Conservation (phyloP, 148 eudicot species). For the Rhododendron henanense region DNA sequence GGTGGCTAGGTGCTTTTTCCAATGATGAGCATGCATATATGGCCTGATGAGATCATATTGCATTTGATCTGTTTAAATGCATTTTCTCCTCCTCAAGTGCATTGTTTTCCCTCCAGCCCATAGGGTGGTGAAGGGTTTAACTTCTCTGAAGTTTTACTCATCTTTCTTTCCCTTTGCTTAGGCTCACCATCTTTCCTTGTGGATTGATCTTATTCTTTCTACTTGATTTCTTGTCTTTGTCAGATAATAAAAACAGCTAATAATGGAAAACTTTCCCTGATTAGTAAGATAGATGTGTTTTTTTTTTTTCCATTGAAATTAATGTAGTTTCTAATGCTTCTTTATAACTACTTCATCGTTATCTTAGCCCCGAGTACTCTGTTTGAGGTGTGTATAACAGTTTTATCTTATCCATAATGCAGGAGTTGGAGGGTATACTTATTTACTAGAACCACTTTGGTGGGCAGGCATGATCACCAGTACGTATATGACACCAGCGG, state of each 20-base stretch:
- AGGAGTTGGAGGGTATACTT: slow-evolving; percentile 83
- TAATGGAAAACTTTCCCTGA: background rate
- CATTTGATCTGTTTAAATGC: background rate
- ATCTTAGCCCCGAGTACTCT: background rate
- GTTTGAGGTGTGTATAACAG: background rate
- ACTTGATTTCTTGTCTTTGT: background rate
- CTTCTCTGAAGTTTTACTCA: background rate
- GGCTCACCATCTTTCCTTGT: background rate
- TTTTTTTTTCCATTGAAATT: background rate
- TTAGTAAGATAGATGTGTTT: background rate
- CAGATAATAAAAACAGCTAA: background rate
- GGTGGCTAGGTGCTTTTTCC: background rate
- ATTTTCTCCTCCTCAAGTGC: background rate
- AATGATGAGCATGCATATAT: background rate
- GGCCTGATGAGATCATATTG: background rate
- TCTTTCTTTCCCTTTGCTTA: background rate
- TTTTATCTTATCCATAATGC: slow-evolving; percentile 12
- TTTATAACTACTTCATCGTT: background rate
- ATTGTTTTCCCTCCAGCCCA: background rate
- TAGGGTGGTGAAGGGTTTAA: background rate
- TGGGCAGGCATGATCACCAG: slow-evolving; percentile 86
- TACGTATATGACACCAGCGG: slow-evolving; percentile 30
- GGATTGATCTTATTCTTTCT: background rate
- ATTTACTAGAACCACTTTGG: slow-evolving; percentile 86
- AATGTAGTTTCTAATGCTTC: background rate